Evolutionary conservation across 1,139 yeast genomes (phyloP).

Genomic region (Arxiozyma slooffiae): DNA sequence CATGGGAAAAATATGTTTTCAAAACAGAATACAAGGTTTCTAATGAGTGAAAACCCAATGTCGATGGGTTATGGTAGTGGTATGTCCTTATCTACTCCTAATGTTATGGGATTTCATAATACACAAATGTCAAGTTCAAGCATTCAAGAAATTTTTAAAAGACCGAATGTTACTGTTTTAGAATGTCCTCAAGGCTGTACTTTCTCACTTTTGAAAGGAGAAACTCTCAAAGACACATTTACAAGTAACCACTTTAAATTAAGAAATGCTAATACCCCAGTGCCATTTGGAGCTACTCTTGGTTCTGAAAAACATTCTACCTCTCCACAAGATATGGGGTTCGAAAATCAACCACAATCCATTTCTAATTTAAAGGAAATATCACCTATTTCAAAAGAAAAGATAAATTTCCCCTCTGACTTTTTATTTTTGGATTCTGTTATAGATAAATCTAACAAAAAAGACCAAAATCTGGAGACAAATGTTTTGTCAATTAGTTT

Average conservation of each 20-base stretch:
- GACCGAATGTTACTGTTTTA: not conserved
- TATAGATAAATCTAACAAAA: not conserved
- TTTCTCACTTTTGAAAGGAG: not conserved
- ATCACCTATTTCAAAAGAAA: not conserved
- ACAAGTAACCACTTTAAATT: not conserved
- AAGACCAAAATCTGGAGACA: not conserved
- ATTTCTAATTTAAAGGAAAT: conserved; percentile 5
- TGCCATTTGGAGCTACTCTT: not conserved
- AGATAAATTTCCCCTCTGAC: not conserved
- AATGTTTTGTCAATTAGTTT: not conserved
- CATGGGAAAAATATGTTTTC: not conserved
- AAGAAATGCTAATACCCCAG: not conserved
- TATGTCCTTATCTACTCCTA: not conserved
- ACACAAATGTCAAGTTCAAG: conserved; percentile 2
- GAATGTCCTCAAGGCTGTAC: not conserved
- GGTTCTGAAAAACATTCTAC: not conserved
- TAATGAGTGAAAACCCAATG: not conserved
- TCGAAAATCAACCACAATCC: not conserved
- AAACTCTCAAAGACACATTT: too few species aligned
- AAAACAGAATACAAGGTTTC: too few species aligned
- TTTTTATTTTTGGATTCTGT: not conserved
- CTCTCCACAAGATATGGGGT: conserved; percentile 1
- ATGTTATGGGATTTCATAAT: conserved; percentile 1
- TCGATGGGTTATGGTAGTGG: not conserved
- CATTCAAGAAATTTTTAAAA: conserved; percentile 2